Conservation (phyloP, 208 protist genomes). For the Tritrichomonas musculus region DNA sequence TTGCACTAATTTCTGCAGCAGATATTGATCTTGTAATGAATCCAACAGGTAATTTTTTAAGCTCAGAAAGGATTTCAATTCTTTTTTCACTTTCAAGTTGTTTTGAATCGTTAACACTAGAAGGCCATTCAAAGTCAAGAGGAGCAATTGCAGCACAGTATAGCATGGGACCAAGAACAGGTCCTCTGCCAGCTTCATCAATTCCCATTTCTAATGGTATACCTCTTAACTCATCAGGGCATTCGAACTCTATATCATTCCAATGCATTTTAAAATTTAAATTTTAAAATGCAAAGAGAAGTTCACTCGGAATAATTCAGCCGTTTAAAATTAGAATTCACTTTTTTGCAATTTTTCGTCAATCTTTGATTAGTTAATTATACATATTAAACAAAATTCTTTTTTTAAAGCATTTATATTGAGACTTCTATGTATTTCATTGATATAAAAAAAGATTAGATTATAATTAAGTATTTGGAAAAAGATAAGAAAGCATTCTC, state of each 20-base stretch:
- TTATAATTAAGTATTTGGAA: too few species aligned
- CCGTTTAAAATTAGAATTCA: too few species aligned
- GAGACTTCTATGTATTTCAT: too few species aligned
- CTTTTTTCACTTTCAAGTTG: slow-evolving; percentile 39
- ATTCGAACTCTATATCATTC: neutral
- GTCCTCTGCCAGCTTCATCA: slow-evolving; percentile 61
- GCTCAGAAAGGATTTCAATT: neutral
- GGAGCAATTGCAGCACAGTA: slow-evolving; percentile 47
- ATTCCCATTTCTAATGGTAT: slow-evolving; percentile 50
- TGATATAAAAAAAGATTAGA: too few species aligned
- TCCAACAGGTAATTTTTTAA: slow-evolving; percentile 20
- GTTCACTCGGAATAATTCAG: too few species aligned
- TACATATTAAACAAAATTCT: too few species aligned
- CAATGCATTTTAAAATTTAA: too few species aligned
- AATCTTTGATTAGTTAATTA: too few species aligned
- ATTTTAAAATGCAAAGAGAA: too few species aligned
- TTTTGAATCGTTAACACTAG: slow-evolving; percentile 45
- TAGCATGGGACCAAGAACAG: slow-evolving; percentile 52
- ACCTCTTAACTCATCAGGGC: neutral
- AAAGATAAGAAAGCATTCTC: too few species aligned
- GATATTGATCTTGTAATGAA: slow-evolving; percentile 9
- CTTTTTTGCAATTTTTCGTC: too few species aligned
- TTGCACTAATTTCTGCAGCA: slow-evolving; percentile 43
- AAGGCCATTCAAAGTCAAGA: slow-evolving; percentile 10
- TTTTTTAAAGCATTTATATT: too few species aligned